Percentiles rank a stretch among this genome's conserved stretches.
Conservation (phyloP, 768 basidiomycete species). For the Mycena capillaripes region DNA sequence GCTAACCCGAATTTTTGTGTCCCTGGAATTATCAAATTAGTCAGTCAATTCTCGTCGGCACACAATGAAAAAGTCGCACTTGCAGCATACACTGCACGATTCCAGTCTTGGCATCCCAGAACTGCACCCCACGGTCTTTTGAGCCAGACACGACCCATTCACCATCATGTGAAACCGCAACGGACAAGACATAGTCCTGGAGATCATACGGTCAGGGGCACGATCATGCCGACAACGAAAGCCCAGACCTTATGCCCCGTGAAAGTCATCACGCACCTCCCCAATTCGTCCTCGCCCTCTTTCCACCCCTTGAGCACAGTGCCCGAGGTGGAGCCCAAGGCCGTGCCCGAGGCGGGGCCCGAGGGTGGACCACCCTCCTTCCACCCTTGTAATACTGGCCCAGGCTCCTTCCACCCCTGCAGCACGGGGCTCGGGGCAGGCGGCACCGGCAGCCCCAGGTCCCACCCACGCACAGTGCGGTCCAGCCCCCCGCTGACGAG, state of each 20-base stretch:
- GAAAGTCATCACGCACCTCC: constrained; percentile 84
- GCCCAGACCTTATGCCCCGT: constrained; percentile 88
- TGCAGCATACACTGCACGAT: constrained; percentile 86
- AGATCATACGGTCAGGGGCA: constrained; percentile 41
- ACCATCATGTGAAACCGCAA: constrained; percentile 83
- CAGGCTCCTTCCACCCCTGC: constrained; percentile 34
- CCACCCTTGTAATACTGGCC: constrained; percentile 74
- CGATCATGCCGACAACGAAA: not conserved
- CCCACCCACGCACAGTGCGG: constrained; percentile 66
- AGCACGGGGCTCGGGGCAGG: constrained; percentile 18
- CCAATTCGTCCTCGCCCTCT: constrained; percentile 65
- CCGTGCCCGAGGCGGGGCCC: not conserved
- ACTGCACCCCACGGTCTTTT: constrained; percentile 87
- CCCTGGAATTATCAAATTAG: constrained; percentile 29
- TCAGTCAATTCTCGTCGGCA: not conserved
- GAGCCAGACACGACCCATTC: constrained; percentile 85
- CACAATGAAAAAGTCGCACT: constrained; percentile 20
- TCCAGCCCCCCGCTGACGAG: constrained; percentile 47
- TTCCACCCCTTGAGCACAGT: constrained; percentile 46
- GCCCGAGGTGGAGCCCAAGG: not conserved
- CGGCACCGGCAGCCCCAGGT: constrained; percentile 20
- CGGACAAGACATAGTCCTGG: constrained; percentile 73
- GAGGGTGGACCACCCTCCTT: constrained; percentile 67
- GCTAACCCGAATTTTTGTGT: constrained; percentile 50
- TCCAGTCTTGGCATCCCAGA: constrained; percentile 72